A percentile compares a stretch with the other conserved stretches of the same genome.
Conservation (phyloP, 768 basidiomycete genomes). For the Leccinum subtestaceum region DNA sequence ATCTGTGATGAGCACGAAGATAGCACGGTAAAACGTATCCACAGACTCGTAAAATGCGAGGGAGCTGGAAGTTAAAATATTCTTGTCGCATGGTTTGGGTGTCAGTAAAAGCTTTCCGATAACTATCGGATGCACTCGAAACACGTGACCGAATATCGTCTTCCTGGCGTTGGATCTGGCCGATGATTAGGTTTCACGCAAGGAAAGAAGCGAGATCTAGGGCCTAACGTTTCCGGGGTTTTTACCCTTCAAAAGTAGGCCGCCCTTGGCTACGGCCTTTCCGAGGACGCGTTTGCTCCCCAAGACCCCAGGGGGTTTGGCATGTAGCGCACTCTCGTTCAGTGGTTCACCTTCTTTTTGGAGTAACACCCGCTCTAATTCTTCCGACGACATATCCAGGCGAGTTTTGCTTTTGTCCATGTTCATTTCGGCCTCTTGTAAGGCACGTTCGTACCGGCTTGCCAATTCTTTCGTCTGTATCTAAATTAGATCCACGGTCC, state of each 20-base stretch:
- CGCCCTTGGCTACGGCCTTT: conserved; percentile 90
- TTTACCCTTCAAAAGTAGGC: conserved; percentile 85
- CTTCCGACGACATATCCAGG: conserved; percentile 87
- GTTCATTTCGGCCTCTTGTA: conserved; percentile 81
- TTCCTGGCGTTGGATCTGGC: conserved; percentile 85
- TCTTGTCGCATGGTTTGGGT: conserved; percentile 91
- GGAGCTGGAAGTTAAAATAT: conserved; percentile 96
- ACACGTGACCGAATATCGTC: conserved; percentile 89
- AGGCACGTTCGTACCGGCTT: conserved; percentile 77
- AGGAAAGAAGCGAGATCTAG: conserved; percentile 7
- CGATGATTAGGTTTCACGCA: conserved; percentile 6
- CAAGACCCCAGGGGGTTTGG: conserved; percentile 52
- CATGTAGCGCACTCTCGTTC: conserved; percentile 74
- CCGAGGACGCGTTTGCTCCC: conserved; percentile 82
- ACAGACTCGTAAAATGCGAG: conserved; percentile 86
- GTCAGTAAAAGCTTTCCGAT: conserved; percentile 80
- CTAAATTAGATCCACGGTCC: conserved; percentile 5
- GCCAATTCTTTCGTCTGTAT: conserved; percentile 89
- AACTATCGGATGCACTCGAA: conserved; percentile 82
- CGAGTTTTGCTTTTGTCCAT: conserved; percentile 90
- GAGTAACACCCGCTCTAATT: conserved; percentile 86
- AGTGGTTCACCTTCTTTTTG: conserved; percentile 94
- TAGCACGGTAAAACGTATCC: not conserved
- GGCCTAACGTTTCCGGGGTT: conserved; percentile 77
- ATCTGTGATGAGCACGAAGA: conserved; percentile 11